A percentile compares a stretch with the other conserved stretches of the same genome.
phyloP scores from a whole-genome alignment of 495 filamentous ascomycete genomes.

The Tuber borchii region DNA sequence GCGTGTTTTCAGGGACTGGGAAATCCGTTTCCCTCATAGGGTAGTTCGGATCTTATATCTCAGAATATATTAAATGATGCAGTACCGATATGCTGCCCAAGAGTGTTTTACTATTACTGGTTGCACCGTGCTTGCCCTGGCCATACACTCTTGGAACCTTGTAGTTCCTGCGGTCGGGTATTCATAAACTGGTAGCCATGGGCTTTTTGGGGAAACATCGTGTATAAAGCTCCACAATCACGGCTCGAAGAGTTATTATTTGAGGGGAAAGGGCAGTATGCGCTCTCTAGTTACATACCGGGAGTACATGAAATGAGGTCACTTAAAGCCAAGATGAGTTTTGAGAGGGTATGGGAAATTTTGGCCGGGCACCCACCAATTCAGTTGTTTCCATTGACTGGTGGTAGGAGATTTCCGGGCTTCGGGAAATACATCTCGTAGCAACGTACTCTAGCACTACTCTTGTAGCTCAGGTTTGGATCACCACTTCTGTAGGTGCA shows the following conservation, averaged over 20 bases:
- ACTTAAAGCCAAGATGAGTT: not conserved
- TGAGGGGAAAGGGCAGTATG: not conserved
- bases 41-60: not conserved
- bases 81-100: not conserved
- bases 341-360: not conserved
- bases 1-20: too few relatives aligned
- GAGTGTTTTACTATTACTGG: not conserved
- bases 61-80: too few relatives aligned
- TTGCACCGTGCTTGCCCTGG: not conserved
- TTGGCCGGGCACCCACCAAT: not conserved
- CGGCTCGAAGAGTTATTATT: not conserved
- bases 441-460: not conserved
- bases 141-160: not conserved
- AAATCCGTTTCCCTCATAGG: not conserved
- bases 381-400: not conserved
- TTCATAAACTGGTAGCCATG: not conserved
- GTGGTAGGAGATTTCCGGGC: not conserved
- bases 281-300: not conserved
- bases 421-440: not conserved
- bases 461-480: conserved; percentile 36
- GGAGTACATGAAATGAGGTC: not conserved
- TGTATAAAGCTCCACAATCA: not conserved
- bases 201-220: not conserved
- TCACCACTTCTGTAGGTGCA: conserved; percentile 26
- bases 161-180: not conserved